phyloP scores from a whole-genome alignment of 2,329 filamentous ascomycete species.

The Xylariaceae sp. region DNA sequence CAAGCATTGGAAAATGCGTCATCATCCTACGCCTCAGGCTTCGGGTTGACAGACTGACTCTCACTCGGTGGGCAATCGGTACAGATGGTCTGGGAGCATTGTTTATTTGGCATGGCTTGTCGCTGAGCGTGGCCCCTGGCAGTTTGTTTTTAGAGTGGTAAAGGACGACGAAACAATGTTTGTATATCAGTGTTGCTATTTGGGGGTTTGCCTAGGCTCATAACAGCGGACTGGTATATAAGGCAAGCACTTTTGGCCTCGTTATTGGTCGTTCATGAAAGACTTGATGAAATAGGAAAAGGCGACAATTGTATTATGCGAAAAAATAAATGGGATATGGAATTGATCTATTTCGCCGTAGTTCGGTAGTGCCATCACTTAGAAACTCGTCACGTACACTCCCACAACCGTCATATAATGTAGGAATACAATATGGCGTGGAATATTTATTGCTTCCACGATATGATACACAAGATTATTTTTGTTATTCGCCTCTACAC shows the following conservation, averaged over 20 bases:
- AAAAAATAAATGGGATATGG: background rate
- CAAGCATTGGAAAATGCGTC: background rate
- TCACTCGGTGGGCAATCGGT: constrained; percentile 52
- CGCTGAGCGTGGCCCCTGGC: constrained; percentile 32
- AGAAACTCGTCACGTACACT: background rate
- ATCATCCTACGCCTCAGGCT: background rate
- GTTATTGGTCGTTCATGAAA: background rate
- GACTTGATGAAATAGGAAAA: background rate
- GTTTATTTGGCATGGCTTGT: constrained; percentile 52
- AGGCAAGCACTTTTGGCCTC: background rate
- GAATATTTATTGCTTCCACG: too few species aligned
- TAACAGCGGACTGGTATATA: background rate
- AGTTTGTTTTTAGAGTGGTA: background rate
- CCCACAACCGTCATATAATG: background rate
- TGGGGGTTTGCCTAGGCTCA: too few species aligned
- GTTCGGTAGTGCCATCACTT: background rate
- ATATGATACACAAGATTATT: too few species aligned
- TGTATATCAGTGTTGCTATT: background rate
- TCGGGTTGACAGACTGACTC: constrained; percentile 55
- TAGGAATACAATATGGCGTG: background rate
- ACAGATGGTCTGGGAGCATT: constrained; percentile 29
- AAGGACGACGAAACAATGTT: background rate
- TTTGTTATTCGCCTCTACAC: too few species aligned
- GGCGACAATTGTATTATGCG: background rate
- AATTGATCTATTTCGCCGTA: background rate